Evolutionary conservation across 805 yeast genomes (phyloP), one percentile per base, ranked within the genome.

Genomic region (Sungouiella thailandica): DNA sequence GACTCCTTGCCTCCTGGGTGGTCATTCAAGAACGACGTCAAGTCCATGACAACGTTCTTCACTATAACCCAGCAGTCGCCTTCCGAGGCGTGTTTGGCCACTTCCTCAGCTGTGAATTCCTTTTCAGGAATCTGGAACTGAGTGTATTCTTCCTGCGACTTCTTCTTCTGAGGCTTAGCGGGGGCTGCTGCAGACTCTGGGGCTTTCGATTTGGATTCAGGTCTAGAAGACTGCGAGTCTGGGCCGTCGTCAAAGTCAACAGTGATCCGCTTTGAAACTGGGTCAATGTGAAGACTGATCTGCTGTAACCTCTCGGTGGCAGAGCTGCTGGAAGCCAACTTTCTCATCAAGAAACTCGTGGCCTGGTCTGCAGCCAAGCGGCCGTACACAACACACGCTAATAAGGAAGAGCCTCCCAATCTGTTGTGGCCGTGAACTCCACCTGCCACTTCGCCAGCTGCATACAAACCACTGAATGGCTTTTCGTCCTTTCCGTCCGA

Each of bases 1-100:
- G 80, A 68, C 32, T 75, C 74, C 12, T 58, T 70, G 7, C 85
- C 85, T 17, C 85, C 85, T 5, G 85, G 85, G 44, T 68, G 77
- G 40, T 63, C 57, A 11, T 49, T 40, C 37, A 72, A 50, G 41
- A 74, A 74, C 10, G 60, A 42, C 0, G 78, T 66, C 29, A 64
- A 59, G 46, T 74, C 72, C 36, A 74, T 45, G 4, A 74, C 78
- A 2, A 70, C 74, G 40, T 72, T 68, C 46, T 74, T 73, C 23
- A 74, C 67, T 12, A 74, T 60, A 23, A 72, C 65, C 79, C 80
- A 74, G 50, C 79, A 74, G 36, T 73, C 76, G 22, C 52, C 47
- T 4, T 54, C 52, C 2, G 52, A 61, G 44, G 70, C 69, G 46
- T 74, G 79, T 39, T 64, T 58, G 6, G 70, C 61, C 11, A 74